Conservation (phyloP, 1,284 basidiomycete genomes). For the Mycena sp. region DNA sequence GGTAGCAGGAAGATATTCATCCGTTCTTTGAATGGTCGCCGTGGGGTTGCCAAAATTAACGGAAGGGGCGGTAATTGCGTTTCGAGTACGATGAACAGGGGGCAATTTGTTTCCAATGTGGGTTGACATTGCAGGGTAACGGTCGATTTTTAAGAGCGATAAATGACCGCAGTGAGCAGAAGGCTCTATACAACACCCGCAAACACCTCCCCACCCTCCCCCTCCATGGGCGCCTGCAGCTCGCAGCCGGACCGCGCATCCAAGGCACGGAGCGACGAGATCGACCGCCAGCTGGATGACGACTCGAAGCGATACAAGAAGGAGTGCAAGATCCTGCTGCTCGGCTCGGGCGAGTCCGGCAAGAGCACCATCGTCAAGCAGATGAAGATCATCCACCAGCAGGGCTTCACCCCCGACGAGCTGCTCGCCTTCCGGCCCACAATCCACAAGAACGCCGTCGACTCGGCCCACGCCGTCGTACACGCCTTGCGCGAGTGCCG, state of each 20-base stretch:
- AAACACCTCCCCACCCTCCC: no score
- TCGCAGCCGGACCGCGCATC: conserved; percentile 52
- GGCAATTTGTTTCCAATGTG: no score
- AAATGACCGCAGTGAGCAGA: no score
- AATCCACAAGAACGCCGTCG: conserved; percentile 79
- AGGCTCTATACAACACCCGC: no score
- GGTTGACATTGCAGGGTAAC: no score
- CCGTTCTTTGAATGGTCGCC: no score
- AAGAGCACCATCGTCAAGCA: conserved; percentile 92
- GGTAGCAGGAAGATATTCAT: no score
- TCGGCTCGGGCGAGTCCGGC: conserved; percentile 71
- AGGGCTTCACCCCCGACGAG: conserved; percentile 81
- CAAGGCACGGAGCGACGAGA: conserved; percentile 64
- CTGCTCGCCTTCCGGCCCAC: conserved; percentile 74
- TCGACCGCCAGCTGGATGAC: conserved; percentile 69
- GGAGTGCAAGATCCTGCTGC: conserved; percentile 87
- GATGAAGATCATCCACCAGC: conserved; percentile 94
- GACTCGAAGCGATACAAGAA: conserved; percentile 72
- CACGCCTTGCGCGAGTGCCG: conserved; percentile 12
- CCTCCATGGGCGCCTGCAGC: no score
- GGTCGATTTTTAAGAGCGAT: no score
- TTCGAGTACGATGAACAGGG: no score
- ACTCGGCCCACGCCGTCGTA: conserved; percentile 67
- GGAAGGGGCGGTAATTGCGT: no score
- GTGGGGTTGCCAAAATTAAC: no score